phyloP scores from a whole-genome alignment of 176 grass and related monocot genomes.

The Urochloa ruziziensis region DNA sequence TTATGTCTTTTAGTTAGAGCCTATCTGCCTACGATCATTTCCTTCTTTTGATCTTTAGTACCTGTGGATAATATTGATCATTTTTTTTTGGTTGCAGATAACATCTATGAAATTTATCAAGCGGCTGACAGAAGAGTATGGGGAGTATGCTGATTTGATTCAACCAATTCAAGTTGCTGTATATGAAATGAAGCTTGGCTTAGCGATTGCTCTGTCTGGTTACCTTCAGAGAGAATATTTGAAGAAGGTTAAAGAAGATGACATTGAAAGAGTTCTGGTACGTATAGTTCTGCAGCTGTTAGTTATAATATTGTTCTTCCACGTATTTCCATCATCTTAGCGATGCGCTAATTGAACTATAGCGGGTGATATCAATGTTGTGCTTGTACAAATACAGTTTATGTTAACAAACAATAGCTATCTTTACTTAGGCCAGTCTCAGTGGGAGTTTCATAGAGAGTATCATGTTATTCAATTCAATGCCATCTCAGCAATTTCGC shows the following conservation, averaged over 20 bases:
- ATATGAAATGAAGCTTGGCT: conserved; percentile 97
- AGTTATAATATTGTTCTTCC: background rate
- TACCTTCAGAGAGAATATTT: conserved; percentile 74
- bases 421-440: too few relatives aligned
- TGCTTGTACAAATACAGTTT: background rate
- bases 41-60: background rate
- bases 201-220: conserved; percentile 69
- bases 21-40: conserved; percentile 1
- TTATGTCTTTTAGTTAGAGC: conserved; percentile 4
- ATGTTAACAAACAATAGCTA: background rate
- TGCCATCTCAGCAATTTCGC: too few relatives aligned
- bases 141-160: conserved; percentile 82
- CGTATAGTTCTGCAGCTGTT: conserved; percentile 25
- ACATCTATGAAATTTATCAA: conserved; percentile 68
- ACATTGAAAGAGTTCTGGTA: conserved; percentile 69
- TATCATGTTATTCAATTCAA: too few relatives aligned
- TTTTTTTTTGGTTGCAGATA: conserved; percentile 41
- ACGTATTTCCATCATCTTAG: background rate
- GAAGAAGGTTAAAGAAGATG: conserved; percentile 57
- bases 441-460: too few relatives aligned
- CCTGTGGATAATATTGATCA: background rate
- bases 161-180: conserved; percentile 92
- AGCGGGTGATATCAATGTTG: background rate
- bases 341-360: too few relatives aligned
- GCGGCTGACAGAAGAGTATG: conserved; percentile 76